Percentiles rank a stretch among this genome's conserved stretches.
phyloP scores from a whole-genome alignment of 108 stramenopile genomes.

The Thalassiosira profunda region DNA sequence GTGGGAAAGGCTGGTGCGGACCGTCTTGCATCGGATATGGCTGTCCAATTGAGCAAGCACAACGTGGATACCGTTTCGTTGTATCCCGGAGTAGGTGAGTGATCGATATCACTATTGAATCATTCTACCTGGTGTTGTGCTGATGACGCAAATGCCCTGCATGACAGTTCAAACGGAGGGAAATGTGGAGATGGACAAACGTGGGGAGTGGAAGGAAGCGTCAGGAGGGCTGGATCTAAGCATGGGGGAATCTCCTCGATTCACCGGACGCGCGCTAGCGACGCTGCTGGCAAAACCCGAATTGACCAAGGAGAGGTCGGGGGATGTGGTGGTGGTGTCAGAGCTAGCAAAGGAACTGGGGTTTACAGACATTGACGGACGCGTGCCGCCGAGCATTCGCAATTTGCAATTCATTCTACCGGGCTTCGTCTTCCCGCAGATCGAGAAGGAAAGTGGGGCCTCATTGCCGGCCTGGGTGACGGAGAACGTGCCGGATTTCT shows the following conservation, averaged over 20 bases:
- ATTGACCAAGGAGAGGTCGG: constrained; percentile 58
- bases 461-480: constrained; percentile 57
- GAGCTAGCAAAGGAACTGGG: constrained; percentile 89
- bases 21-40: constrained; percentile 83
- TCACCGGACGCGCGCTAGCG: constrained; percentile 71
- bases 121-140: no score
- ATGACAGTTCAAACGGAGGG: constrained; percentile 89
- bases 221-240: constrained; percentile 60
- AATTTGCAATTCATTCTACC: constrained; percentile 69
- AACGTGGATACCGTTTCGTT: constrained; percentile 73
- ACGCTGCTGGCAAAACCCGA: constrained; percentile 41
- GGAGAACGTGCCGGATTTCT: constrained; percentile 63
- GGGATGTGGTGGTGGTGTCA: constrained; percentile 84
- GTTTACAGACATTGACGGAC: constrained; percentile 81
- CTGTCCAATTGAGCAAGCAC: constrained; percentile 60
- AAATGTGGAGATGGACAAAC: constrained; percentile 62
- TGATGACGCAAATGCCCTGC: no score
- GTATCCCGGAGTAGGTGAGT: constrained; percentile 91
- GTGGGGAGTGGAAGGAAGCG: constrained; percentile 80
- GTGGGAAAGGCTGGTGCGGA: constrained; percentile 91
- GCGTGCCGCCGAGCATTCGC: constrained; percentile 68
- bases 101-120: no score
- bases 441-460: constrained; percentile 63
- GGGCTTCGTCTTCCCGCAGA: constrained; percentile 68
- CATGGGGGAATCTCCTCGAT: constrained; percentile 70